Conservation (phyloP, 1,284 basidiomycete genomes). For the Malassezia vespertilionis region DNA sequence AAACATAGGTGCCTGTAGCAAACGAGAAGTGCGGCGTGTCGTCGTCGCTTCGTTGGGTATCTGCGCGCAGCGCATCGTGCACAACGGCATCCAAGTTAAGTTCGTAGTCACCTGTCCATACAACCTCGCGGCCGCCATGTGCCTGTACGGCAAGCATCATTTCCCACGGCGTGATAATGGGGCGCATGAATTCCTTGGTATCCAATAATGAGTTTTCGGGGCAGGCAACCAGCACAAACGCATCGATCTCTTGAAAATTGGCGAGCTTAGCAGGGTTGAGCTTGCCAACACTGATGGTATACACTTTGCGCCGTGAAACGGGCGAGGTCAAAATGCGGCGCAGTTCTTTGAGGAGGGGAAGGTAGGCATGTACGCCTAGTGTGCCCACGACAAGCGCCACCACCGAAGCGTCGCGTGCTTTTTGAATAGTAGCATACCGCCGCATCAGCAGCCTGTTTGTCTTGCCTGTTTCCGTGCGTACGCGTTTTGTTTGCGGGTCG, state of each 20-base stretch:
- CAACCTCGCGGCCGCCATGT: constrained; percentile 27
- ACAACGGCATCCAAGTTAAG: constrained; percentile 56
- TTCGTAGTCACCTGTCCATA: constrained; percentile 70
- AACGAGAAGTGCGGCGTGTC: constrained; percentile 61
- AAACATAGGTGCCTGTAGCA: constrained; percentile 72
- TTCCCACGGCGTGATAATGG: constrained; percentile 91
- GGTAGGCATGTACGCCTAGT: constrained; percentile 58
- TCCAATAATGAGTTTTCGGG: constrained; percentile 84
- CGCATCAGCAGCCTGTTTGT: constrained; percentile 77
- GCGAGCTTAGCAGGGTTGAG: constrained; percentile 88
- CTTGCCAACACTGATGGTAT: constrained; percentile 90
- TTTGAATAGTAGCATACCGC: constrained; percentile 75
- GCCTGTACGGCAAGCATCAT: constrained; percentile 64
- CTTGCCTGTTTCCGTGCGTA: constrained; percentile 54
- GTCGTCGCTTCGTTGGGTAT: constrained; percentile 19
- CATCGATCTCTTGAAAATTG: constrained; percentile 93
- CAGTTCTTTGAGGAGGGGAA: constrained; percentile 24
- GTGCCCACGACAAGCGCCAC: constrained; percentile 92
- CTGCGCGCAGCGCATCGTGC: constrained; percentile 13
- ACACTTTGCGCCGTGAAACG: constrained; percentile 62
- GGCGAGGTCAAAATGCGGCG: constrained; percentile 21
- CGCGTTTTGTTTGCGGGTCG: constrained; percentile 54
- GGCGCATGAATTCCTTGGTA: constrained; percentile 68
- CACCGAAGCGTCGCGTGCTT: constrained; percentile 80
- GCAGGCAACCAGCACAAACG: constrained; percentile 88